phyloP scores from a whole-genome alignment of 352 stramenopile species.

The Globisporangium lucens region DNA sequence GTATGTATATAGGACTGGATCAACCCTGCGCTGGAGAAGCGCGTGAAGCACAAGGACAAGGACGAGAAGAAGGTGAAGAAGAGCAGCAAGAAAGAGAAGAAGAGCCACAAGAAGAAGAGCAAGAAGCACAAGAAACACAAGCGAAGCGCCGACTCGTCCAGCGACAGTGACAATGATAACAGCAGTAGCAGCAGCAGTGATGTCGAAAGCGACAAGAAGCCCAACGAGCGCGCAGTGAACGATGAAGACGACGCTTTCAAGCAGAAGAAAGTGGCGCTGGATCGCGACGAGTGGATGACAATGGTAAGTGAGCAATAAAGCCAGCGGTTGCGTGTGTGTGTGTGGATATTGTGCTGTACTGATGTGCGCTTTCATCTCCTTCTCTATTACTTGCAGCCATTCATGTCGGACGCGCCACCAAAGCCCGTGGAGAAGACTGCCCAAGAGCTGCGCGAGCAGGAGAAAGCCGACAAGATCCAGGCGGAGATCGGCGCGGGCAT shows the following conservation, averaged over 20 bases:
- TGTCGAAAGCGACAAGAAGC: slow-evolving; percentile 17
- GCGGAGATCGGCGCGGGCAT: slow-evolving; percentile 73
- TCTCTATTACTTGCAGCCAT: slow-evolving; percentile 28
- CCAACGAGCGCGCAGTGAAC: neutral
- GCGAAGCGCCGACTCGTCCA: slow-evolving; percentile 32
- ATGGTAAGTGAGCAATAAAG: slow-evolving; percentile 34
- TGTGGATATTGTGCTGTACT: neutral
- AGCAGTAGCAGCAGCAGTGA: slow-evolving; percentile 17
- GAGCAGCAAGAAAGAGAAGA: neutral
- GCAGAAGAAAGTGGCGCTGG: slow-evolving; percentile 20
- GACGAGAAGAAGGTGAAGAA: slow-evolving; percentile 26
- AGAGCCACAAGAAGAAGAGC: slow-evolving; percentile 21
- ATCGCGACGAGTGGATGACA: slow-evolving; percentile 78
- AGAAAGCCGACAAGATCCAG: slow-evolving; percentile 59
- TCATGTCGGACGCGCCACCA: slow-evolving; percentile 29
- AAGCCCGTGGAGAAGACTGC: slow-evolving; percentile 34
- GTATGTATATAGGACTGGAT: slow-evolving; percentile 33
- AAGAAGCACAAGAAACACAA: slow-evolving; percentile 38
- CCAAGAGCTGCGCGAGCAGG: slow-evolving; percentile 37
- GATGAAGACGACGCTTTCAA: neutral
- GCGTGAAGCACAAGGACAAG: slow-evolving; percentile 19
- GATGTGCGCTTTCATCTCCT: neutral
- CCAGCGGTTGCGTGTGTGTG: neutral
- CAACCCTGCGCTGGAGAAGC: slow-evolving; percentile 38
- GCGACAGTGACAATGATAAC: slow-evolving; percentile 15